phyloP scores from a whole-genome alignment of 441 rosid genomes.

The Arabidopsis lyrata region DNA sequence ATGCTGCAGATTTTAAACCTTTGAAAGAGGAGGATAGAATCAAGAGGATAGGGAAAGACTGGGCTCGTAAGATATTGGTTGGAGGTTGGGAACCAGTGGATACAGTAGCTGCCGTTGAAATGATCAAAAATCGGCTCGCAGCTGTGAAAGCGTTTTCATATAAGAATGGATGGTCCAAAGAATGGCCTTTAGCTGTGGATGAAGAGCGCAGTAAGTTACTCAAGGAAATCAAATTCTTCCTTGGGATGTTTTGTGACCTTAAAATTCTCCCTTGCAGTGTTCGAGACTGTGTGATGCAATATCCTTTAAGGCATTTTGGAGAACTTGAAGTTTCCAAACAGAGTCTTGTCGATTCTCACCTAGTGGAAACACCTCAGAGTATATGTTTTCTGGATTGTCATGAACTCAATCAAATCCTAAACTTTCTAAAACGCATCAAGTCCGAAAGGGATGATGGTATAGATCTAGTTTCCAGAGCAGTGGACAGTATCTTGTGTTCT shows the following conservation, averaged over 20 bases:
- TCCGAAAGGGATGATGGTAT: constrained; percentile 1
- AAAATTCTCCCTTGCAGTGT: not conserved
- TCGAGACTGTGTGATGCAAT: not conserved
- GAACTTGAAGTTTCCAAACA: not conserved
- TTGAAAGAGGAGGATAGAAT: not conserved
- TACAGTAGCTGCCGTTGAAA: not conserved
- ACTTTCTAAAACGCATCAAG: not conserved
- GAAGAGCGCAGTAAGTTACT: constrained; percentile 2
- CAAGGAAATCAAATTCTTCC: not conserved
- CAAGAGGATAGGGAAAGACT: not conserved
- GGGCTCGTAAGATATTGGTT: constrained; percentile 5
- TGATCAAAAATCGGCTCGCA: not conserved
- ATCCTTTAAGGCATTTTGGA: not conserved
- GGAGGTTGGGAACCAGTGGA: constrained; percentile 1
- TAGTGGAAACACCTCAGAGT: constrained; percentile 8
- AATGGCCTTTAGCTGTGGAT: constrained; percentile 7
- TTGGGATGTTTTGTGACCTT: not conserved
- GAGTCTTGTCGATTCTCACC: constrained; percentile 1
- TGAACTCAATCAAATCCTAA: not conserved
- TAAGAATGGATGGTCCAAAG: constrained; percentile 9
- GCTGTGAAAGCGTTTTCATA: not conserved
- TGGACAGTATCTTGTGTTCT: not conserved
- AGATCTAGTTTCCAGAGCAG: not conserved
- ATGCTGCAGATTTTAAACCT: not conserved
- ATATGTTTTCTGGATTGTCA: not conserved